Percentiles rank a stretch among this genome's conserved stretches.
These are phyloP conservation scores for Solanum hybrid DNA, from an alignment of 305 asterid genomes.

Conservation along the genomic window DNA sequence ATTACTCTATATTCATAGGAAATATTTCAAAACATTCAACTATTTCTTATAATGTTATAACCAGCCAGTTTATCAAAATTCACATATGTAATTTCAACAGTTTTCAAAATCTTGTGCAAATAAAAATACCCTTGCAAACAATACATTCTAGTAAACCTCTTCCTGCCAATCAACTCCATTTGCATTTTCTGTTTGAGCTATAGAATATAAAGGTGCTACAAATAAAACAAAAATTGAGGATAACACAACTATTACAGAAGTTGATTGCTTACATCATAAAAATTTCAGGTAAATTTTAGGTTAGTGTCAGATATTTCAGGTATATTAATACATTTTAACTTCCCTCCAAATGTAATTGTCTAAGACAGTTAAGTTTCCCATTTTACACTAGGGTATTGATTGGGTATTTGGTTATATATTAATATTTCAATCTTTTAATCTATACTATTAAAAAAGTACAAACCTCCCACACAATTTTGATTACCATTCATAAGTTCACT, in stretches of 20 bases:
- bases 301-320: neutral
- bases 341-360: neutral
- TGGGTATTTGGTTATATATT: neutral
- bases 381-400: neutral
- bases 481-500: neutral
- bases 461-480: neutral
- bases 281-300: neutral
- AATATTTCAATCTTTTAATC: neutral
- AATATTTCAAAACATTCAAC: neutral
- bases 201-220: too few species aligned
- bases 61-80: neutral
- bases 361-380: neutral
- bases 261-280: neutral
- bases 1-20: neutral
- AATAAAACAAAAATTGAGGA: neutral
- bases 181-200: too few species aligned
- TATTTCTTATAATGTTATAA: neutral
- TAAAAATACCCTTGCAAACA: neutral
- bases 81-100: neutral
- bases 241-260: neutral
- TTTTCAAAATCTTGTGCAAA: neutral
- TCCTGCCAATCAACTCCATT: slow-evolving; percentile 81
- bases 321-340: neutral
- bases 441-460: neutral
- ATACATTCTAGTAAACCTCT: slow-evolving; percentile 78